phyloP scores from a whole-genome alignment of 2,329 filamentous ascomycete species.

The Aspergillus intermedius region DNA sequence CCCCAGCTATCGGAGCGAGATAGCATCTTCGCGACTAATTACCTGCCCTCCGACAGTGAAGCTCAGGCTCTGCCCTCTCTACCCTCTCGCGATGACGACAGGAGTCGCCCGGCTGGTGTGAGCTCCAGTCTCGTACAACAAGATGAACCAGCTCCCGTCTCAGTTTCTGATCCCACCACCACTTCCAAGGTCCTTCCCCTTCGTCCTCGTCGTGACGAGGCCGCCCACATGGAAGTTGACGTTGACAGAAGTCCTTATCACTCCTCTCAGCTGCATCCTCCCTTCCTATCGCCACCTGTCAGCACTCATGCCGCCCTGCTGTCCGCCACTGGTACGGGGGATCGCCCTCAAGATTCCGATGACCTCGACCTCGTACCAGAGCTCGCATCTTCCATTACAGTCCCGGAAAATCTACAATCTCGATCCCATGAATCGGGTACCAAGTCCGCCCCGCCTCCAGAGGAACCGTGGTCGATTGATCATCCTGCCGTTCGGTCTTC shows the following conservation, averaged over 20 bases:
- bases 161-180: slow-evolving; percentile 22
- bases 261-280: slow-evolving; percentile 16
- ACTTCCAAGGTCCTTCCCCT: slow-evolving; percentile 25
- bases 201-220: slow-evolving; percentile 17
- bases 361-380: slow-evolving; percentile 1
- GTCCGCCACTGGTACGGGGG: slow-evolving; percentile 7
- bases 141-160: too few relatives aligned
- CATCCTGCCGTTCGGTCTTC: too few relatives aligned
- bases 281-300: slow-evolving; percentile 19
- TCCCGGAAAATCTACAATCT: slow-evolving; percentile 8
- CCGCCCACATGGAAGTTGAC: slow-evolving; percentile 35
- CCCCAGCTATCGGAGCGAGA: slow-evolving; percentile 57
- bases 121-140: too few relatives aligned
- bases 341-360: neutral
- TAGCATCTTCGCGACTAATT: slow-evolving; percentile 59
- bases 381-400: slow-evolving; percentile 10
- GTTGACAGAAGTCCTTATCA: slow-evolving; percentile 26
- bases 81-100: neutral
- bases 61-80: neutral
- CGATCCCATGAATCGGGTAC: too few relatives aligned
- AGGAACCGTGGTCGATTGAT: too few relatives aligned
- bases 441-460: too few relatives aligned
- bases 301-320: slow-evolving; percentile 19
- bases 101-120: too few relatives aligned
- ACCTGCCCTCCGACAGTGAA: slow-evolving; percentile 44